Evolutionary conservation across 140 eudicot genomes (phyloP), one percentile per base, ranked within the genome.

Genomic region (Flaveria floridana): DNA sequence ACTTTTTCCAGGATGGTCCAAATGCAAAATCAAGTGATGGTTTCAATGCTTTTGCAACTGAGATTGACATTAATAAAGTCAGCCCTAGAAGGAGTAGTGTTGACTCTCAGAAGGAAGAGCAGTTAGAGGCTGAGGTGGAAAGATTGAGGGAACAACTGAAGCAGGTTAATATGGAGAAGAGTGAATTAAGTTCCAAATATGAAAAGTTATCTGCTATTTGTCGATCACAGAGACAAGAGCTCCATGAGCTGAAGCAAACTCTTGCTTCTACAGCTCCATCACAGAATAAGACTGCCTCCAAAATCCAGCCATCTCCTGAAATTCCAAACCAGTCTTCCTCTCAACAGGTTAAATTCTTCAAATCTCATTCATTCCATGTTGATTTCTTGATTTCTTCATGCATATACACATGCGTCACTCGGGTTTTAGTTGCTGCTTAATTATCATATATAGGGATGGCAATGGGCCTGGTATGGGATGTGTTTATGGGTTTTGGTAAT

Each of bases 221-320:
- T 69, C 81, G 89, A 15, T 88, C 97, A 75, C 99, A 95, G 83
- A 82, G 99, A 66, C 99, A 91, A 71, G 99, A 95, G 87, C 83
- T 95, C 58, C 95, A 88, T 71, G 99, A 91, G 70, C 89, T 91
- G 71, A 95, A 95, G 82, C 95, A 88, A 82, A 82, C 90, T 71
- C 84, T 95, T 82, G 90, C 97, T 79, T 85, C 96, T 13, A 86
- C 78, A 80, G 82, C 91, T 78, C 91, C 92, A 30, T 30, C 37
- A 50, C 89, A 88, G 58, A 89, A 78, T 78, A 68, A 55, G 71
- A 89, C 79, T 11, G 71, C 76, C 75, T 65, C 78, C 4, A 86
- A 81, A 76, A 28, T 79, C 71, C 66, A 28, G 37, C 6, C 28
- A 26, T 26, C 37, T 30, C 6, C 37, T 30, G 37, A 30, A 30